Evolutionary conservation across 2,329 filamentous ascomycete species (phyloP).

Genomic region (Talaromyces rugulosus): DNA sequence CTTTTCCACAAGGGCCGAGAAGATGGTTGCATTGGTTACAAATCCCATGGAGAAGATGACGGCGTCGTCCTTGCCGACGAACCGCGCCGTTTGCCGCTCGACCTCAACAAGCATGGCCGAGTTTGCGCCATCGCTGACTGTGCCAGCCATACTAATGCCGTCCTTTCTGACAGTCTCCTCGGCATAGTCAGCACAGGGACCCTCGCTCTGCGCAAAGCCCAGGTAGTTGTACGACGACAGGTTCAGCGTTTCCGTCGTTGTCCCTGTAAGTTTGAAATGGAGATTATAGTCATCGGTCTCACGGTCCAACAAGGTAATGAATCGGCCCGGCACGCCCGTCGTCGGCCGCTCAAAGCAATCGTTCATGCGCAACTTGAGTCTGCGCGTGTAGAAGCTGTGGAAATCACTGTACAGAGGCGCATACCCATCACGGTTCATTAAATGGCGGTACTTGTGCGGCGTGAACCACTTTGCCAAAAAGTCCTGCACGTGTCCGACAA

Average conservation of each 20-base stretch:
- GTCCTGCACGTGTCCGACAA: constrained; percentile 86
- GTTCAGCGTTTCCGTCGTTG: constrained; percentile 85
- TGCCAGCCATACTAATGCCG: constrained; percentile 73
- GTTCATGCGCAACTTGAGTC: constrained; percentile 86
- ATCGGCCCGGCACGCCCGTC: constrained; percentile 86
- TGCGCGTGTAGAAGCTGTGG: constrained; percentile 91
- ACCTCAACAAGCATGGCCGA: constrained; percentile 80
- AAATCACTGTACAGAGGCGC: constrained; percentile 93
- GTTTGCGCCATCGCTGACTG: constrained; percentile 75
- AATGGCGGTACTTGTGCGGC: constrained; percentile 72
- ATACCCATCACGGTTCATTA: constrained; percentile 78
- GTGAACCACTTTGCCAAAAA: constrained; percentile 92
- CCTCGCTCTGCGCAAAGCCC: constrained; percentile 92
- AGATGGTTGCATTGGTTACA: constrained; percentile 88
- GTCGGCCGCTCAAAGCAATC: constrained; percentile 89
- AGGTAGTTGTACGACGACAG: constrained; percentile 99
- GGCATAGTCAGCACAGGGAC: constrained; percentile 85
- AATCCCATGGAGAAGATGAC: constrained; percentile 99
- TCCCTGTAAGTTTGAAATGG: constrained; percentile 78
- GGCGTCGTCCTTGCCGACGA: constrained; percentile 84
- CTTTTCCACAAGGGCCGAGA: constrained; percentile 84
- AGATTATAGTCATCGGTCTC: constrained; percentile 76
- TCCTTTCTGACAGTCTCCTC: constrained; percentile 79
- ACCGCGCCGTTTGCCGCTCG: constrained; percentile 77
- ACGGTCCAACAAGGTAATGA: constrained; percentile 83